phyloP scores from a whole-genome alignment of 345 rosid species.

The Stellera chamaejasme region DNA sequence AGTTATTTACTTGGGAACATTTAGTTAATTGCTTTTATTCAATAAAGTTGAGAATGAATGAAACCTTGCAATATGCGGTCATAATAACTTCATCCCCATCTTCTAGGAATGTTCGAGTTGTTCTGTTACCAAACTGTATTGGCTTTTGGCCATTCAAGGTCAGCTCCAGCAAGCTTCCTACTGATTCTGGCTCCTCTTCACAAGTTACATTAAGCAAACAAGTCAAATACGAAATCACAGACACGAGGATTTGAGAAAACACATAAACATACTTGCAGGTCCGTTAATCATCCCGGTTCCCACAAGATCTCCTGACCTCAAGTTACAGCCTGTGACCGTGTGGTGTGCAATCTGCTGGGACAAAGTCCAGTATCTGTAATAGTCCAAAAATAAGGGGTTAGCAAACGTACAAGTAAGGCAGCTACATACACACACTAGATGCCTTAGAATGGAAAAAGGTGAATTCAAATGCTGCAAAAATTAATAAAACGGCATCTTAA shows the following conservation, averaged over 20 bases:
- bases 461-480: no score
- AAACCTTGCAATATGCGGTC: conserved; percentile 64
- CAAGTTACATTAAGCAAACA: background rate
- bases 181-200: conserved; percentile 67
- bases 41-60: background rate
- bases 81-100: conserved; percentile 85
- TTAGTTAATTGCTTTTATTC: no score
- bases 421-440: background rate
- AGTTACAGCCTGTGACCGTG: conserved; percentile 81
- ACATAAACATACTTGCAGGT: conserved; percentile 37
- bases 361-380: conserved; percentile 73
- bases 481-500: background rate
- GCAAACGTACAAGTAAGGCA: background rate
- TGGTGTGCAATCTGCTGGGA: conserved; percentile 91
- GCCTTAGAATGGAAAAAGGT: no score
- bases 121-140: conserved; percentile 38
- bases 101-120: conserved; percentile 59
- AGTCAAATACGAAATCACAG: no score
- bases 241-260: background rate
- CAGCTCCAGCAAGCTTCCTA: conserved; percentile 79
- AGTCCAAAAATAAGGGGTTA: background rate
- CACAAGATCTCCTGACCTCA: conserved; percentile 81
- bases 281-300: conserved; percentile 91
- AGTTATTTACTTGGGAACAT: background rate
- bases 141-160: conserved; percentile 85